Base-by-base conservation (phyloP, 1,284 basidiomycete genomes). In the Apiotrichum veenhuisii region DNA sequence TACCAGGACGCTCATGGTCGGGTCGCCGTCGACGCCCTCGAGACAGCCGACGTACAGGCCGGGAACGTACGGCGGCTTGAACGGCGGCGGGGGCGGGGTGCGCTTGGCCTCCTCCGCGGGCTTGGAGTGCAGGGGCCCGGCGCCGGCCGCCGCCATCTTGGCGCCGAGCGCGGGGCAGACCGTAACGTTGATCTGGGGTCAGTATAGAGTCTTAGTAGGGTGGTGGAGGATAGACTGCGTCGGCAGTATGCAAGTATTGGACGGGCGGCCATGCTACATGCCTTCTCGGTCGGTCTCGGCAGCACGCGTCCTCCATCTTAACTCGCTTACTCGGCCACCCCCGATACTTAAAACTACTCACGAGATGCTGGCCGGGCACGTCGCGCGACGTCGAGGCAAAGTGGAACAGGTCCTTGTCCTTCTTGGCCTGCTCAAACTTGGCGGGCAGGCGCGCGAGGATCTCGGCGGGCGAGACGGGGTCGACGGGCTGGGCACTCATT, bases 51-150 rank as follows among this genome's bases (percentile, higher is more conserved):
- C 74, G 64, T 84, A 82, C 33, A 94, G 78, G 49, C 85, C 85
- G 9, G 82, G 79, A 43, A 84, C 83, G 72, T 93, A 93, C 1
- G 91, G 91, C 7, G 88, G 87, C 33, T 81, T 77, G 73, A 94
- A 92, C 0, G 89, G 90, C 68, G 92, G 42, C 10, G 42, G 42
- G 4, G 23, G 42, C 15, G 42, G 42, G 23, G 40, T 5, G 20
- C 40, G n/a, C 44, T 45, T 45, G 10, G 82, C 79, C 43, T 84
- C 83, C 72, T 93, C 93, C 2, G 91, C 91, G 7, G 88, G 87
- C 33, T 81, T 78, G 73, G 93, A 92, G 0, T 89, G 90, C 68
- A 91, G 85, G 10, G 46, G 46, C 12, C 46, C 46, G 4, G 46
- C 46, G 20, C 46, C 46, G 11, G 41, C 46, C 8, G 26, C 47